Percentiles rank a stretch among this genome's conserved stretches.
Conservation (phyloP, 2,329 filamentous ascomycete species). For the Alternaria sp. region DNA sequence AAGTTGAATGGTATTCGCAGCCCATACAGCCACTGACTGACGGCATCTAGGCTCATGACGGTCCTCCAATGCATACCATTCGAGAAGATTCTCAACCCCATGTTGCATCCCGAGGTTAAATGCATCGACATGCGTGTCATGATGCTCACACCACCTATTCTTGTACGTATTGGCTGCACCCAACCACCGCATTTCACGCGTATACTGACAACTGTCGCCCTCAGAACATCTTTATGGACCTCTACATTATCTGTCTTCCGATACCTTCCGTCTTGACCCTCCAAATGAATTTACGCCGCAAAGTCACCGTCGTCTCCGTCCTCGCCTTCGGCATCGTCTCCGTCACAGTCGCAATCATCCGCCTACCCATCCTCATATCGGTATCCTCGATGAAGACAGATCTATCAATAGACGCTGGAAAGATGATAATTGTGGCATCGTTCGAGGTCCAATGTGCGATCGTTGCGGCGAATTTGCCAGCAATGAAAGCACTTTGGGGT, state of each 20-base stretch:
- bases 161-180: neutral
- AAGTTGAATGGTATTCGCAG: neutral
- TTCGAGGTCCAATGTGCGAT: constrained; percentile 9
- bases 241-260: constrained; percentile 1
- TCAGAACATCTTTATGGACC: constrained; percentile 6
- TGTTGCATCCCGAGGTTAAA: neutral
- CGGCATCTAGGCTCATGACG: neutral
- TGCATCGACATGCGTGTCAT: constrained; percentile 3
- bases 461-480: constrained; percentile 2
- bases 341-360: constrained; percentile 3
- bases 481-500: constrained; percentile 3
- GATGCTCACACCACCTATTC: neutral
- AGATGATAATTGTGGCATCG: neutral
- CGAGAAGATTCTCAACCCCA: constrained; percentile 5
- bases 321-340: constrained; percentile 5
- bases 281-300: neutral
- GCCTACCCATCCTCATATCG: neutral
- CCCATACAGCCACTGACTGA: neutral
- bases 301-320: constrained; percentile 2
- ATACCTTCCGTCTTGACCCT: constrained; percentile 2
- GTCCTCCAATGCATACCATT: constrained; percentile 4
- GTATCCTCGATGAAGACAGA: neutral
- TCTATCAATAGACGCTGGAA: neutral
- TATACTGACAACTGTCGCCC: neutral
- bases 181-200: neutral